Evolutionary conservation across 768 basidiomycete genomes (phyloP).

Genomic region (Megacollybia marginata): DNA sequence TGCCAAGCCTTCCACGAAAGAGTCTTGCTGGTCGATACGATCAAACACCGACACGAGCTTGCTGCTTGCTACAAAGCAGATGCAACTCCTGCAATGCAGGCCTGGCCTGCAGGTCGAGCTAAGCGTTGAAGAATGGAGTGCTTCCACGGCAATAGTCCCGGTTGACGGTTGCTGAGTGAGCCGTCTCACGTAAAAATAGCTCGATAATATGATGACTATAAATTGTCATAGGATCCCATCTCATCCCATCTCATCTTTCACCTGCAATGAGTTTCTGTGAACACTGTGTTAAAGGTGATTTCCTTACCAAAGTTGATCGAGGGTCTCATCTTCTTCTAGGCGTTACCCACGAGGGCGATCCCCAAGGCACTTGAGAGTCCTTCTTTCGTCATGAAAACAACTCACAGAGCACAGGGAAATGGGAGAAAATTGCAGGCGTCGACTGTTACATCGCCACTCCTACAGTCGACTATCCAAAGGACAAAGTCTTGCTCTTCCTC

Average conservation of each 20-base stretch:
- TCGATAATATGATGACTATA: no score
- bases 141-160: no score
- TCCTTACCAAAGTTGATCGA: neutral
- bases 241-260: neutral
- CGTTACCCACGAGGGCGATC: slow-evolving; percentile 42
- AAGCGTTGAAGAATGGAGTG: no score
- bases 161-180: no score
- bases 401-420: slow-evolving; percentile 29
- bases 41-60: no score
- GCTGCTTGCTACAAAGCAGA: no score
- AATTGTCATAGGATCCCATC: no score
- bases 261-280: slow-evolving; percentile 44
- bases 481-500: slow-evolving; percentile 50
- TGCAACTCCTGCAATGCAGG: no score
- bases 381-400: neutral
- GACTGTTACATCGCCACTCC: slow-evolving; percentile 49
- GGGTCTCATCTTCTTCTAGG: slow-evolving; percentile 22
- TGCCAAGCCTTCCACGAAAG: no score
- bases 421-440: slow-evolving; percentile 40
- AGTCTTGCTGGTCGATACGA: no score
- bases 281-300: slow-evolving; percentile 47
- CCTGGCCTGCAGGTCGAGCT: no score
- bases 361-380: slow-evolving; percentile 26
- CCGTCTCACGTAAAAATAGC: no score
- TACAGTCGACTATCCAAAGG: slow-evolving; percentile 38